phyloP scores from a whole-genome alignment of 371 early-diverging fungal genomes.

The Gilbertella persicaria region DNA sequence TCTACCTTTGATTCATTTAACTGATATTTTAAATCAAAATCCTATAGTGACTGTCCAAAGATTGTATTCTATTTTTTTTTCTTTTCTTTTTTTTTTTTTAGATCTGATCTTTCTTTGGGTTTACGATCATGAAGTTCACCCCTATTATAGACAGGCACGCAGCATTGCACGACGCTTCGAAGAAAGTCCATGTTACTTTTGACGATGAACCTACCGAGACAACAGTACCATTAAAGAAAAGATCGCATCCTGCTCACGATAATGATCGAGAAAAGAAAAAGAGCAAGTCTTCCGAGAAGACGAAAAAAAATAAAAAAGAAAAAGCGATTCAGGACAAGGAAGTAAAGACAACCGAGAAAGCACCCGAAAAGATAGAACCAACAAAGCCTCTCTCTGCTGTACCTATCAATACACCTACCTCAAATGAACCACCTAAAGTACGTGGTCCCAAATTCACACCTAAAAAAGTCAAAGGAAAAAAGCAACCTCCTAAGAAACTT shows the following conservation, averaged over 20 bases:
- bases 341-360: conserved; percentile 14
- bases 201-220: conserved; percentile 22
- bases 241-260: conserved; percentile 12
- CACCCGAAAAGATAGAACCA: conserved; percentile 1
- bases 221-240: conserved; percentile 11
- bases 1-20: no score
- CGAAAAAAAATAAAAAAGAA: conserved; percentile 6
- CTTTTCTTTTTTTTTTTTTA: no score
- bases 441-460: conserved; percentile 5
- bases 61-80: no score
- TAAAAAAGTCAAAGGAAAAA: conserved; percentile 10
- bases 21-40: no score
- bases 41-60: no score
- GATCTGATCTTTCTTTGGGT: no score
- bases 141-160: conserved; percentile 31
- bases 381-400: neutral
- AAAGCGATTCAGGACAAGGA: conserved; percentile 20
- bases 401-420: neutral
- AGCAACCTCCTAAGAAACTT: conserved; percentile 3
- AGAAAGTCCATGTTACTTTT: conserved; percentile 44
- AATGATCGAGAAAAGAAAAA: neutral
- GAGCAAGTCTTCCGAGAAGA: neutral
- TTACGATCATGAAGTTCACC: conserved; percentile 31
- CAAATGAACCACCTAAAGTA: neutral
- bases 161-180: conserved; percentile 24